Evolutionary conservation across 805 yeast species (phyloP), one percentile per base, ranked within the genome.

Genomic region (Metschnikowia arizonensis): DNA sequence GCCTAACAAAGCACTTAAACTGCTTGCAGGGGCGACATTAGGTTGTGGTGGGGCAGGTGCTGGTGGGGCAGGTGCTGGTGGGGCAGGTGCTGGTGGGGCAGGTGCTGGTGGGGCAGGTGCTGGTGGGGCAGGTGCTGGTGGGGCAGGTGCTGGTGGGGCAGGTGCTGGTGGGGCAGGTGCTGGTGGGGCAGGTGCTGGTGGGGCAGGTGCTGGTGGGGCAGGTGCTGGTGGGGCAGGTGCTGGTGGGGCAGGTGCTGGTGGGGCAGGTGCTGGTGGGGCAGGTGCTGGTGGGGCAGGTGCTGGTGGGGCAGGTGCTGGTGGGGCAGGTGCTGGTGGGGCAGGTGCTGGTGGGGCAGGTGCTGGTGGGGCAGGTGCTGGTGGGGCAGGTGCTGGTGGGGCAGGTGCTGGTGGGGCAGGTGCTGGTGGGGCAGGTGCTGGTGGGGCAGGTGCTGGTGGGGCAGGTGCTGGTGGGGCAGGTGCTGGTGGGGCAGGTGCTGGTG

Each of bases 1-100:
- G 3, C 82, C 81, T 43, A 82, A 65, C 42, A 78, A 64, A 1
- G 81, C 81, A 33, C 68, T 57, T 21, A 82, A 10, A n/a, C 67
- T 61, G 3, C 66, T 54, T 5, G 49, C 44, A 26, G 52, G 34
- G 4, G 31, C 31, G 15, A 15, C 5, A 12, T 8, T n/a, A 8
- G 19, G 6, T 14, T 11, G 19, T 1, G 33, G 18, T 7, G 18
- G 33, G 8, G 33, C 17, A 8, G 33, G 33, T 2, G 32, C 46
- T 18, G 45, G 41, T 14, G 42, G 15, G 5, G 35, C 26, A 30
- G 19, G 41, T 5, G 19, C 17, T 23, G 41, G 24, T 21, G 24
- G 24, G 6, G 24, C 24, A 21, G 24, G 24, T 5, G 24, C 24
- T 31, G 33, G 33, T 17, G 33, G 33, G 8, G n/a, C 29, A 10